phyloP scores from a whole-genome alignment of 2,329 filamentous ascomycete genomes.

The Neopestalotiopsis rosae region DNA sequence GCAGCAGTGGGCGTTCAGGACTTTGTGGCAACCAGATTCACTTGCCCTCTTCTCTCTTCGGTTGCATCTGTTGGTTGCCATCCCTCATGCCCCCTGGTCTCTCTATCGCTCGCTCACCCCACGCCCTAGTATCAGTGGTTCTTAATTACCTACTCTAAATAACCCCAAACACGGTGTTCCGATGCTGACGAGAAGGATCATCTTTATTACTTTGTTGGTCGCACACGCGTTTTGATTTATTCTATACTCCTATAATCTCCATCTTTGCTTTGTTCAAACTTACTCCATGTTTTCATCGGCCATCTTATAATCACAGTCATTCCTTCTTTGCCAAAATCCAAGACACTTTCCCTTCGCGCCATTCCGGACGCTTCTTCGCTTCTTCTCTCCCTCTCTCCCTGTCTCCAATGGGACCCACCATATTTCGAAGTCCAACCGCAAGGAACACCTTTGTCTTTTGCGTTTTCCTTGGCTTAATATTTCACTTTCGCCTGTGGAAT shows the following conservation, averaged over 20 bases:
- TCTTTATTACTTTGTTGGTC: neutral
- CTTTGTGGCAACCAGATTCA: neutral
- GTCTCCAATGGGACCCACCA: neutral
- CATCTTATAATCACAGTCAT: neutral
- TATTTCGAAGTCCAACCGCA: neutral
- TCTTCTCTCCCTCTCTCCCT: neutral
- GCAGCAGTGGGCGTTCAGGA: neutral
- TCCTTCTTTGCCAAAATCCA: neutral
- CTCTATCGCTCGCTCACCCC: neutral
- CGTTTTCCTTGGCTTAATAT: neutral
- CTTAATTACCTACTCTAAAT: neutral
- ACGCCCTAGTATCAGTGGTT: neutral
- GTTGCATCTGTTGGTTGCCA: neutral
- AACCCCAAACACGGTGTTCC: neutral
- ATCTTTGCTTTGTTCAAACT: neutral
- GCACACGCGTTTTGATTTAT: neutral
- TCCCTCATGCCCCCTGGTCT: neutral
- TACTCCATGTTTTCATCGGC: too few species aligned
- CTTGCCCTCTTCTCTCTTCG: neutral
- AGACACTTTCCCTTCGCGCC: neutral
- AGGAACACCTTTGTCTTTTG: constrained; percentile 5
- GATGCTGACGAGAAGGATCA: neutral
- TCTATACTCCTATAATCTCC: neutral
- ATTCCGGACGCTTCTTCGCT: neutral
- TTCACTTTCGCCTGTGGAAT: neutral